These are phyloP conservation scores for Linnemannia hyalina DNA, from an alignment of 192 early-diverging fungal species.

Conservation along the genomic window DNA sequence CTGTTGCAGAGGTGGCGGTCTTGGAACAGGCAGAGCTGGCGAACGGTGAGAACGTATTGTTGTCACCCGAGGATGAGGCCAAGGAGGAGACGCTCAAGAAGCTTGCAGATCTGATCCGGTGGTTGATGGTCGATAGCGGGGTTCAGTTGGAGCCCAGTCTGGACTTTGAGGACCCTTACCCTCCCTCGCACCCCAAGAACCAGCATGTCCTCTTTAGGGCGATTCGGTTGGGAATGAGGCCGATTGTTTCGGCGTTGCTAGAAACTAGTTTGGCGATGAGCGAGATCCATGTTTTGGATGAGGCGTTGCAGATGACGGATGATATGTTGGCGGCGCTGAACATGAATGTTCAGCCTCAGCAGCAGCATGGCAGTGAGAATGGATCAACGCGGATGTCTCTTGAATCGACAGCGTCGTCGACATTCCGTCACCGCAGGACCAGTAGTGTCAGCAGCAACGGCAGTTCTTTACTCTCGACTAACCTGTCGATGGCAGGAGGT, in stretches of 20 bases:
- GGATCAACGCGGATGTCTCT: conserved; percentile 13
- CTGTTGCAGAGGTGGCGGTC: conserved; percentile 27
- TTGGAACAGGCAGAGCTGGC: conserved; percentile 6
- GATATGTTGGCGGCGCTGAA: conserved; percentile 36
- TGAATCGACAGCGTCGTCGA: conserved; percentile 25
- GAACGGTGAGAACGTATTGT: conserved; percentile 10
- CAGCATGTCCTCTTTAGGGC: conserved; percentile 49
- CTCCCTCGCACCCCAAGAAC: conserved; percentile 45
- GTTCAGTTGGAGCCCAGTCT: conserved; percentile 31
- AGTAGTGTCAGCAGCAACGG: conserved; percentile 46
- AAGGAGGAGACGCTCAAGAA: conserved; percentile 49
- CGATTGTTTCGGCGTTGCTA: conserved; percentile 43
- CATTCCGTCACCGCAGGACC: conserved; percentile 24
- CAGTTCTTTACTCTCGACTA: neutral
- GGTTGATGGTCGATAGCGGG: conserved; percentile 47
- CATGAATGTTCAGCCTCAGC: conserved; percentile 12
- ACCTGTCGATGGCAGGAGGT: neutral
- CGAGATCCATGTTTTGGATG: conserved; percentile 40
- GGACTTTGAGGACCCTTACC: conserved; percentile 40
- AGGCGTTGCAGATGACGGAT: conserved; percentile 47
- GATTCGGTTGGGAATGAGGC: conserved; percentile 50
- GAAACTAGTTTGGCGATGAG: conserved; percentile 50
- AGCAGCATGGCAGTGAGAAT: conserved; percentile 1
- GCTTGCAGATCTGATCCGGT: conserved; percentile 47
- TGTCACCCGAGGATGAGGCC: conserved; percentile 50